These are phyloP conservation scores for Actinomortierella ambigua DNA, from an alignment of 371 early-diverging fungal genomes.

Conservation along the genomic window DNA sequence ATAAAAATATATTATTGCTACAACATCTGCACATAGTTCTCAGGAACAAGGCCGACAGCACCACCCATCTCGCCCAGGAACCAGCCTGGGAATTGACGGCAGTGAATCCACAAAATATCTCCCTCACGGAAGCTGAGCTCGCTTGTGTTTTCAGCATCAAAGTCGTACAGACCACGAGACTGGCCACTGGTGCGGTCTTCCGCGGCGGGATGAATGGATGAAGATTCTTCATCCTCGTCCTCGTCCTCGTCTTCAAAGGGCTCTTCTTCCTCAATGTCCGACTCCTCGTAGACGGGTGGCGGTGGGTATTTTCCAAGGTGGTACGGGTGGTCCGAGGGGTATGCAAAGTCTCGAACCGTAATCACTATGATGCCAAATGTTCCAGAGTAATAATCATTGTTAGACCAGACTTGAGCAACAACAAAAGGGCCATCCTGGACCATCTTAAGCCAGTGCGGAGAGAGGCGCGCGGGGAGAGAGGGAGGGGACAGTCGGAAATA, in stretches of 20 bases:
- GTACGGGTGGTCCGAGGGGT: conserved; percentile 60
- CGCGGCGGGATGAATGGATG: conserved; percentile 35
- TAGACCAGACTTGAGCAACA: neutral
- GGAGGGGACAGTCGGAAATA: no score
- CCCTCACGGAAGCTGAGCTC: conserved; percentile 71
- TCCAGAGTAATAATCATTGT: neutral
- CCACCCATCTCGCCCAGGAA: conserved; percentile 65
- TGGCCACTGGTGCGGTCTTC: conserved; percentile 52
- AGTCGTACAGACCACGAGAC: conserved; percentile 76
- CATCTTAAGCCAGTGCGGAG: neutral
- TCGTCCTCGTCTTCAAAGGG: conserved; percentile 19
- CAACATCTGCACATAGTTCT: conserved; percentile 70
- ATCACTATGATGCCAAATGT: conserved; percentile 25
- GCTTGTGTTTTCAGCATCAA: conserved; percentile 69
- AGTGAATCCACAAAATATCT: conserved; percentile 65
- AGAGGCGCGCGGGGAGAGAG: neutral
- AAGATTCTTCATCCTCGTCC: conserved; percentile 39
- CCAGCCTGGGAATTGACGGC: conserved; percentile 77
- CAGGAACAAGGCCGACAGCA: conserved; percentile 73
- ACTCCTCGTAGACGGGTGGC: conserved; percentile 31
- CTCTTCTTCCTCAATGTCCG: conserved; percentile 46
- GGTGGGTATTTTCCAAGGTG: conserved; percentile 55
- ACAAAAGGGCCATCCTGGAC: neutral
- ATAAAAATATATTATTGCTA: no score
- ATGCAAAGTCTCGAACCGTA: conserved; percentile 73